Evolutionary conservation across 73 alveolate species (phyloP), one percentile per base, ranked within the genome.

Genomic region (Paramecium bursaria): DNA sequence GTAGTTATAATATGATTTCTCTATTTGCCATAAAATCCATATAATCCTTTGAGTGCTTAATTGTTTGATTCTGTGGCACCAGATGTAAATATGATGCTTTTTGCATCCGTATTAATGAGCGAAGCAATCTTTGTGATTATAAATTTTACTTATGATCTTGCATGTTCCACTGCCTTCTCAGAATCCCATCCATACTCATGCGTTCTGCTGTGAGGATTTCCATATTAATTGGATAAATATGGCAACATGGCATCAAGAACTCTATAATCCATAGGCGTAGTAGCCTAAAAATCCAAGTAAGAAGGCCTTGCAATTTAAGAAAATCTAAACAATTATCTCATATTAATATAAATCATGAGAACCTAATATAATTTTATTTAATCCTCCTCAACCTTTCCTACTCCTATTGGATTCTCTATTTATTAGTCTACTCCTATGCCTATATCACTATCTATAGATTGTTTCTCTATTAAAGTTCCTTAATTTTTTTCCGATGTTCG

Each of bases 31-130:
- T 93, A 91, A 47, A 92, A 92, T 35, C 88, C 73, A 11, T 96
- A 96, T 11, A 96, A 92, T 51, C 99, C 99, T 86, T 97, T 96
- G 42, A 93, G 55, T 79, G 97, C 97, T 31, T 87, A 86, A 91
- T 98, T 98, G 91, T 98, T 98, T 30, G 98, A 90, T 93, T 98
- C 99, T n/a, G 99, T 98, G 3, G 99, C 99, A 4, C 99, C 99
- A 2, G 99, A 92, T 3, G 99, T 98, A 89, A 98, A 96, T 27
- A 97, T 88, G 51, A 98, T 95, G 90, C 98, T 99, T 87, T 93
- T 92, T 49, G 99, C 86, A 46, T 86, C 90, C 2, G 98, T 96
- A 4, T 94, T 93, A 50, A 96, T 93, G 22, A 95, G 75, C 10
- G 49, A 87, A 3, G 98, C 99, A 4, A 94, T 75, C 46, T 93